Percentiles rank a stretch among this genome's conserved stretches.
Conservation (phyloP, 148 eudicot genomes). For the Salicornia ramosissima region DNA sequence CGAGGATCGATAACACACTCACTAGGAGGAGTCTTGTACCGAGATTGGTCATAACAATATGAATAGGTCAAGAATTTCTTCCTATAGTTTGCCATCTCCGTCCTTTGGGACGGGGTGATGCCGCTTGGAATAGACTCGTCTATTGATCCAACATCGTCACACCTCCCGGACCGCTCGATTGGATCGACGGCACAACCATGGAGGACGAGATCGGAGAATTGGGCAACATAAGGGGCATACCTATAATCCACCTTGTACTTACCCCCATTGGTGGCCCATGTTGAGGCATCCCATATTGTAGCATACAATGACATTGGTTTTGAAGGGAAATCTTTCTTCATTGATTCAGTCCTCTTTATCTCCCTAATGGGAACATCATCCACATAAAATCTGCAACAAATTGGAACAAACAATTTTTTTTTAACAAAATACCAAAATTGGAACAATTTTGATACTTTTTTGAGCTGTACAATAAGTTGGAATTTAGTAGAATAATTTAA, state of each 20-base stretch:
- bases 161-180: constrained; percentile 36
- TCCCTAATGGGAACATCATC: constrained; percentile 83
- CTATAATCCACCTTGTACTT: constrained; percentile 71
- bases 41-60: constrained; percentile 63
- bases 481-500: constrained; percentile 14
- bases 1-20: constrained; percentile 57
- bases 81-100: constrained; percentile 59
- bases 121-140: constrained; percentile 29
- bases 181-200: constrained; percentile 90
- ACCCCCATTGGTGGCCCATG: constrained; percentile 95
- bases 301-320: constrained; percentile 90
- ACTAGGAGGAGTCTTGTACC: constrained; percentile 54
- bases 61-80: constrained; percentile 75
- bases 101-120: constrained; percentile 41
- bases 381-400: constrained; percentile 62
- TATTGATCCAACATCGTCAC: constrained; percentile 22
- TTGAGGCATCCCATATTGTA: constrained; percentile 92
- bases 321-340: constrained; percentile 77
- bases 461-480: constrained; percentile 22
- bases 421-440: constrained; percentile 5
- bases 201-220: constrained; percentile 70
- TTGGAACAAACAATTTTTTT: constrained; percentile 8
- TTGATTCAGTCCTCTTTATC: constrained; percentile 54
- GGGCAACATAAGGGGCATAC: constrained; percentile 78
- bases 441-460: not conserved